Evolutionary conservation across 495 filamentous ascomycete genomes (phyloP).

Genomic region (Aspergillus heteromorphus): DNA sequence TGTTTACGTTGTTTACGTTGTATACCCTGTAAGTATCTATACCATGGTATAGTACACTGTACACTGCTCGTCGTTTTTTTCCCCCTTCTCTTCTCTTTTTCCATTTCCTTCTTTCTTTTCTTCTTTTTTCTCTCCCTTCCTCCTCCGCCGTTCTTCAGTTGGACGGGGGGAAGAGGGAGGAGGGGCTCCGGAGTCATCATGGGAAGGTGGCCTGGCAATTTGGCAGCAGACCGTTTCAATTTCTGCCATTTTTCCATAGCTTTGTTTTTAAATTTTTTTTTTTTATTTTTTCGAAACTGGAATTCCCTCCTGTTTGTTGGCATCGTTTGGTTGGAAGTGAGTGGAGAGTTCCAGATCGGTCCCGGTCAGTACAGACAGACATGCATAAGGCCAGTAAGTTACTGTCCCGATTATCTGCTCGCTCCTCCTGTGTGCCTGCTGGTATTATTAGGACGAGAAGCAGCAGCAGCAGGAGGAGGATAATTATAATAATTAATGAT

Average conservation of each 20-base stretch:
- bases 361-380: not conserved
- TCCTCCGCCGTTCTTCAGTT: not conserved
- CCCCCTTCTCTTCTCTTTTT: too few relatives aligned
- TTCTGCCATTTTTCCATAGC: too few relatives aligned
- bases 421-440: not conserved
- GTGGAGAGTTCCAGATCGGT: not conserved
- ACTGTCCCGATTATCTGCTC: not conserved
- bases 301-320: conserved; percentile 1
- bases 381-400: not conserved
- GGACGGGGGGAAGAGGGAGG: too few relatives aligned
- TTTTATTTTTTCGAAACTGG: too few relatives aligned
- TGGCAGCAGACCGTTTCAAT: not conserved
- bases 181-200: too few relatives aligned
- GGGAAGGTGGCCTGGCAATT: not conserved
- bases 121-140: conserved; percentile 1
- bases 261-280: too few relatives aligned
- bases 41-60: too few relatives aligned
- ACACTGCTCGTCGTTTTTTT: too few relatives aligned
- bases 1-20: too few relatives aligned
- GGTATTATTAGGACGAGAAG: not conserved
- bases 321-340: conserved; percentile 1
- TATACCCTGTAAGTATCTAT: too few relatives aligned
- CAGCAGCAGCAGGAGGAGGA: too few relatives aligned
- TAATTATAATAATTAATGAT: too few relatives aligned
- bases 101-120: conserved; percentile 5